These are phyloP conservation scores for Petasospora fabianii DNA, from an alignment of 1,139 yeast genomes.

Conservation along the genomic window DNA sequence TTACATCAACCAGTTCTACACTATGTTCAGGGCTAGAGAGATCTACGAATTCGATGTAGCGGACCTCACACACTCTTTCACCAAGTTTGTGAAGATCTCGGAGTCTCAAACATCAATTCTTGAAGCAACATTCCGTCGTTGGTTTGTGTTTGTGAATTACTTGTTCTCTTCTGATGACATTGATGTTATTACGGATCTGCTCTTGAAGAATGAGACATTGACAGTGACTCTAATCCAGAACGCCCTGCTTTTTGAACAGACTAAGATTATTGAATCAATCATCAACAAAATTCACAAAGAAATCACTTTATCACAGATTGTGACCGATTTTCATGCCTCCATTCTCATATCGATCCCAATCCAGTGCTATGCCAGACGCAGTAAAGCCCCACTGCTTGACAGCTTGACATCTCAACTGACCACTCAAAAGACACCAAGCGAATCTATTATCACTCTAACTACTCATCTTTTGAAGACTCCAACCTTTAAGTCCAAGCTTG, in stretches of 20 bases:
- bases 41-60: constrained; percentile 31
- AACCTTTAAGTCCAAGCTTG: constrained; percentile 49
- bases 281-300: constrained; percentile 19
- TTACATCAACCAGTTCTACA: constrained; percentile 33
- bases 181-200: constrained; percentile 15
- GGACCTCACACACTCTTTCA: constrained; percentile 28
- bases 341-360: constrained; percentile 39
- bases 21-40: constrained; percentile 49
- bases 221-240: constrained; percentile 22
- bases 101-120: constrained; percentile 22
- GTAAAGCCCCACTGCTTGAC: constrained; percentile 40
- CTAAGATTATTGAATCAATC: constrained; percentile 30
- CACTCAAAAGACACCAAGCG: constrained; percentile 8
- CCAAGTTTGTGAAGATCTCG: constrained; percentile 26
- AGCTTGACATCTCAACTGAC: constrained; percentile 24
- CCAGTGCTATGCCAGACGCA: constrained; percentile 43
- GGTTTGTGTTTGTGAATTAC: constrained; percentile 49
- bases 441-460: constrained; percentile 27
- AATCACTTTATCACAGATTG: constrained; percentile 5
- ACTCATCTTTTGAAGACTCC: constrained; percentile 43
- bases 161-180: constrained; percentile 28
- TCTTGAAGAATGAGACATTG: constrained; percentile 20
- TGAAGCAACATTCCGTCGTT: constrained; percentile 42
- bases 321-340: constrained; percentile 5
- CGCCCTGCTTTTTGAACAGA: constrained; percentile 42